These are phyloP conservation scores for Aspergillus pseudoglaucus DNA, from an alignment of 2,329 filamentous ascomycete genomes.

Conservation along the genomic window DNA sequence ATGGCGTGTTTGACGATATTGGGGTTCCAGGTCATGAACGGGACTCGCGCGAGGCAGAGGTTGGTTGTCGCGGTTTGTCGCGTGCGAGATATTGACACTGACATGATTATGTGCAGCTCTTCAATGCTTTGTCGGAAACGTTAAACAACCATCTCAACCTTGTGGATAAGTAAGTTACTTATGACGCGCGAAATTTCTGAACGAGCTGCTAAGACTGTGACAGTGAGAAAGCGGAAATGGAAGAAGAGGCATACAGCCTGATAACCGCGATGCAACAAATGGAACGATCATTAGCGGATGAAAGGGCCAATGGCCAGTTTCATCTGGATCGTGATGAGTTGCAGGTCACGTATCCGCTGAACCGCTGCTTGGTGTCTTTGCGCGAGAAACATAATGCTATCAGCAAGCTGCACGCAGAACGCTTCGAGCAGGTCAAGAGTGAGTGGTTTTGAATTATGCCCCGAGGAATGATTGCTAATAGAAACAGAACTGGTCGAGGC, in stretches of 20 bases:
- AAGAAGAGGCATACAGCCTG: slow-evolving; percentile 81
- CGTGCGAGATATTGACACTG: slow-evolving; percentile 6
- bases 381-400: slow-evolving; percentile 82
- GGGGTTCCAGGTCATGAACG: slow-evolving; percentile 91
- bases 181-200: slow-evolving; percentile 1
- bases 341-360: slow-evolving; percentile 74
- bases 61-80: slow-evolving; percentile 38
- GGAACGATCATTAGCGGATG: slow-evolving; percentile 81
- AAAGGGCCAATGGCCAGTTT: slow-evolving; percentile 58
- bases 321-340: slow-evolving; percentile 61
- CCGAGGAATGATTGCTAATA: slow-evolving; percentile 16
- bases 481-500: slow-evolving; percentile 80
- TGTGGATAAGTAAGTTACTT: slow-evolving; percentile 57
- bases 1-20: slow-evolving; percentile 95
- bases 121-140: slow-evolving; percentile 83
- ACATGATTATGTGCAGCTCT: slow-evolving; percentile 57
- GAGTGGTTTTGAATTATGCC: slow-evolving; percentile 28
- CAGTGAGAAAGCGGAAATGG: slow-evolving; percentile 79
- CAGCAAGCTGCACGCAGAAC: slow-evolving; percentile 76
- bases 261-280: slow-evolving; percentile 87
- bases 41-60: slow-evolving; percentile 82
- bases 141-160: slow-evolving; percentile 81
- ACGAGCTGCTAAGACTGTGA: slow-evolving; percentile 7
- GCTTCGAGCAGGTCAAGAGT: slow-evolving; percentile 95
- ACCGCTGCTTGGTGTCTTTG: slow-evolving; percentile 67